Conservation (phyloP, 192 early-diverging fungal genomes). For the Allomyces macrogynus region DNA sequence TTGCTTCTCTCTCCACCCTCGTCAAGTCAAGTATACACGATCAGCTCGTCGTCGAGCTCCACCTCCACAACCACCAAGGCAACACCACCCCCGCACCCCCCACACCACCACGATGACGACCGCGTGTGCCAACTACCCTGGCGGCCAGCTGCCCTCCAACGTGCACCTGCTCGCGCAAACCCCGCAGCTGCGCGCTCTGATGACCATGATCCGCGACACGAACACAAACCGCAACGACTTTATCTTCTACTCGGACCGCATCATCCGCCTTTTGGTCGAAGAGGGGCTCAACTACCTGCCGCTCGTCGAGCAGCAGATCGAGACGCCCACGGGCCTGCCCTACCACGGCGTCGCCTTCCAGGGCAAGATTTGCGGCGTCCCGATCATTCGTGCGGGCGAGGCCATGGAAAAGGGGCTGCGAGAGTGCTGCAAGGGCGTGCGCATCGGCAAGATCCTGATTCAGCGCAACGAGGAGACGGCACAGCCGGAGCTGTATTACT, state of each 20-base stretch:
- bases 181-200: constrained; percentile 54
- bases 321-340: constrained; percentile 53
- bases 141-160: constrained; percentile 8
- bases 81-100: too few relatives aligned
- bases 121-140: too few relatives aligned
- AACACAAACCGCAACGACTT: constrained; percentile 69
- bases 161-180: constrained; percentile 49
- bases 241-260: constrained; percentile 78
- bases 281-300: constrained; percentile 86
- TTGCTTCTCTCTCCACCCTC: too few relatives aligned
- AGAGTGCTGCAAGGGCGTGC: constrained; percentile 66
- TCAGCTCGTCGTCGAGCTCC: too few relatives aligned
- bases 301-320: constrained; percentile 52
- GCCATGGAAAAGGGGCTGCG: constrained; percentile 69
- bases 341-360: constrained; percentile 57
- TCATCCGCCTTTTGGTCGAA: constrained; percentile 75
- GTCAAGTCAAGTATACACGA: too few relatives aligned
- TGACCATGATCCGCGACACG: constrained; percentile 68
- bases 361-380: constrained; percentile 80
- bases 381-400: constrained; percentile 94
- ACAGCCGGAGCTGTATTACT: constrained; percentile 71
- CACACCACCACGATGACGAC: too few relatives aligned
- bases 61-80: too few relatives aligned
- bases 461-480: constrained; percentile 90
- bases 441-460: constrained; percentile 90